Conservation (phyloP, 2,329 filamentous ascomycete genomes). For the Fusarium vanettenii region DNA sequence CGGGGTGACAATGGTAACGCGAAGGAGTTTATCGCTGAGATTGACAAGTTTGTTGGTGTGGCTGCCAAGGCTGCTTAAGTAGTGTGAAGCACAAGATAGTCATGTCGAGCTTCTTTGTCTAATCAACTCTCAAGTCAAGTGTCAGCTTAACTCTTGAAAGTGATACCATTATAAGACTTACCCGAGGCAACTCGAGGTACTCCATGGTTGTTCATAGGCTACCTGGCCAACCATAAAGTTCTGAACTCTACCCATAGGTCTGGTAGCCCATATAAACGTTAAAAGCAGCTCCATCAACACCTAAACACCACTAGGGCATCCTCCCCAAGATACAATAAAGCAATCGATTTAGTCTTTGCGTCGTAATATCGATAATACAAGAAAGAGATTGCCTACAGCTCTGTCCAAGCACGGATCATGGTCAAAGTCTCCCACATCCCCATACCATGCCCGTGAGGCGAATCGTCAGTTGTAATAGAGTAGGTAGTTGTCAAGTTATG, state of each 20-base stretch:
- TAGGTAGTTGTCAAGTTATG: slow-evolving; percentile 2
- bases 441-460: slow-evolving; percentile 21
- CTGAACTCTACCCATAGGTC: not conserved
- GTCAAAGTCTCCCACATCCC: slow-evolving; percentile 17
- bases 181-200: not conserved
- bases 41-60: slow-evolving; percentile 19
- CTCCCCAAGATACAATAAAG: not conserved
- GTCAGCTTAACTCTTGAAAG: not conserved
- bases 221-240: not conserved
- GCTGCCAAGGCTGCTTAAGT: not conserved
- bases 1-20: slow-evolving; percentile 16
- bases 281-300: not conserved
- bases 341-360: slow-evolving; percentile 32
- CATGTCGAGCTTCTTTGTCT: not conserved
- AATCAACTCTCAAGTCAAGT: not conserved
- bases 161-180: not conserved
- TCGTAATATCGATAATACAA: slow-evolving; percentile 40
- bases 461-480: slow-evolving; percentile 27
- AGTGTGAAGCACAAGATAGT: not conserved
- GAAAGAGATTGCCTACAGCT: slow-evolving; percentile 24
- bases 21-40: slow-evolving; percentile 24
- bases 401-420: slow-evolving; percentile 30
- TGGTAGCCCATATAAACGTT: not conserved
- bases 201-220: not conserved
- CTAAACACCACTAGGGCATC: not conserved